Evolutionary conservation across 2,329 filamentous ascomycete species (phyloP), one percentile per base, ranked within the genome.

Genomic region (Penicillium digitatum): DNA sequence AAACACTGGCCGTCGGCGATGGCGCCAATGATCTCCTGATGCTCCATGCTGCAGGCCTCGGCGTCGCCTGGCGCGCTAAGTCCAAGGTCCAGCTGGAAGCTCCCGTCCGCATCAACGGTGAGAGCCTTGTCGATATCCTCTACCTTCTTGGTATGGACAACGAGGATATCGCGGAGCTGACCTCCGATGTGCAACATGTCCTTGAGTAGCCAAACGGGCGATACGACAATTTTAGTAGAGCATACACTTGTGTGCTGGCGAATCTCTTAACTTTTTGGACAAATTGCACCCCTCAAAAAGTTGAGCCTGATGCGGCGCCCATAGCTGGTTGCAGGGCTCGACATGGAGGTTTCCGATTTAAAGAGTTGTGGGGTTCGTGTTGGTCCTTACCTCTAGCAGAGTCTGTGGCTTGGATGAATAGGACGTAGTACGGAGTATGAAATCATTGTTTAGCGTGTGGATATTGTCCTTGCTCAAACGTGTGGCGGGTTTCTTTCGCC

Each of bases 1-100:
- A 83, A 63, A 80, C 81, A 3, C 70, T 86, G 31, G 80, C 80
- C 12, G 79, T 87, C 2, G 84, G 84, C 10, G 84, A 87, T 62
- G 84, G 84, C 32, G 84, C 83, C 24, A 87, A 87, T 61, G 84
- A 87, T 64, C 72, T 87, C 26, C 79, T 80, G 16, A 87, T 87
- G 84, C 82, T 87, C 71, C 76, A 80, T 46, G 78, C 80, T 7
- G 83, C 84, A 6, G 84, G 82, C 7, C 66, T 86, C 40, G 84
- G 84, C 10, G 78, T 87, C 8, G 84, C 84, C 8, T 86, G 84
- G 74, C 81, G 82, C 59, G 84, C 84, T 29, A 87, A 87, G 75
- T 79, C 78, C 46, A 85, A 81, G 67, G 84, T 87, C 40, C 84
- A 87, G 69, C 73, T 79, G 59, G 78, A 81, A 61, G 84, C 84